Base-by-base conservation (phyloP, 2,329 filamentous ascomycete species). In the Stagonosporopsis tanaceti region DNA sequence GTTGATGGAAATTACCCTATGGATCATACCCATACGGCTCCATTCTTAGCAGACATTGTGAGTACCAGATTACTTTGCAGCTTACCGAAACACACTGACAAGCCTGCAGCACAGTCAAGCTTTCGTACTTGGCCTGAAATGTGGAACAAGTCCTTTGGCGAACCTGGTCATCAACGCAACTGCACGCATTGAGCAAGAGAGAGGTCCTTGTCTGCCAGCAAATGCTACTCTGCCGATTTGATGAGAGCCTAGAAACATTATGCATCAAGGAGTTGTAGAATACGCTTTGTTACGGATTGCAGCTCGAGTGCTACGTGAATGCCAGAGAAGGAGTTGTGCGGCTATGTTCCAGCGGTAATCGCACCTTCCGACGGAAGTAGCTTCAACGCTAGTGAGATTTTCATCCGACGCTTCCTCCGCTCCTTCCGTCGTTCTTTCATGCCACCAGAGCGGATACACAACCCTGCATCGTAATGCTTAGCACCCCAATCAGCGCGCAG, bases 11-110 rank as follows among this genome's bases (percentile, higher is more conserved):
- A 61, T 17, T 69, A 69, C 38, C 66, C 60, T 4, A 67, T 65
- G 60, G 66, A 68, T 34, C 57, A 68, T n/a, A 69, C 66, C n/a
- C 66, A 69, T 46, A 65, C 65, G 0, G 57, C 57, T n/a, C 66
- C 66, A 3, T 64, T 65, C 28, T 51, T 67, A 9, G 66, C 66
- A 3, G 63, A 68, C 40, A 54, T 69, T 24, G 53, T 51, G 6
- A 45, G 39, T n/a, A 17, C 15, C 15, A 34, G 22, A 4, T 7
- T 2, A 4, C 9, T 6, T 14, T 28, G n/a, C 17, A 12, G 27
- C 8, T 34, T 22, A 11, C 20, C 8, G 27, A 32, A 22, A 20
- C 17, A 9, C 6, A 12, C 50, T 61, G 17, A 61, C 37, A 27
- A 6, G 6, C 30, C 17, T n/a, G 17, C 37, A 63, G 61, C 59